Evolutionary conservation across 257 asterid species (phyloP).

Genomic region (Jacaranda copaia): DNA sequence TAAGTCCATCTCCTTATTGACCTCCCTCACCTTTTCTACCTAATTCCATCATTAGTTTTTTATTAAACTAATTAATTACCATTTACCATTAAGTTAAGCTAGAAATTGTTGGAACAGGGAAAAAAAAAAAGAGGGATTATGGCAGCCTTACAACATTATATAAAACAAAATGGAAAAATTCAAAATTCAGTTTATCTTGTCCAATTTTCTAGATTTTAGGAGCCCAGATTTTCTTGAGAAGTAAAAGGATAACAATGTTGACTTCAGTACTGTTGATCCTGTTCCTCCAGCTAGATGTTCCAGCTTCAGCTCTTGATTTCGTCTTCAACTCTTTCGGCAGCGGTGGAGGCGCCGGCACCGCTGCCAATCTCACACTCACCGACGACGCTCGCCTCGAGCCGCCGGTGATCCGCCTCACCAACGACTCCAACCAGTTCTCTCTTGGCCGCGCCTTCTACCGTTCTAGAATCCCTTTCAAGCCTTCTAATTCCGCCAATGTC

Average conservation of each 20-base stretch:
- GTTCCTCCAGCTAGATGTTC: slow-evolving; percentile 38
- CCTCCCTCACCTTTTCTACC: neutral
- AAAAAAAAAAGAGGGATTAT: too few species aligned
- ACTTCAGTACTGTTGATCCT: slow-evolving; percentile 32
- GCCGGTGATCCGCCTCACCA: slow-evolving; percentile 80
- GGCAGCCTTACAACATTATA: neutral
- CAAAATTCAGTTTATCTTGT: neutral
- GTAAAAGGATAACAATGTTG: slow-evolving; percentile 22
- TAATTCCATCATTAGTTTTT: neutral
- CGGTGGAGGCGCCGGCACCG: slow-evolving; percentile 35
- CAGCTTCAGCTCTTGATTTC: slow-evolving; percentile 60
- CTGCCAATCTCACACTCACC: slow-evolving; percentile 50
- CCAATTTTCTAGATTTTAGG: slow-evolving; percentile 25
- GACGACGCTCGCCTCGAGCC: slow-evolving; percentile 67
- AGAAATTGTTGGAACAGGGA: neutral
- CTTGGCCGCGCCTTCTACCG: slow-evolving; percentile 76
- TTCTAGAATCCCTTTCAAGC: slow-evolving; percentile 48
- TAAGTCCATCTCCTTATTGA: neutral
- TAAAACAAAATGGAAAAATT: slow-evolving; percentile 27
- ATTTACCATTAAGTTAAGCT: neutral
- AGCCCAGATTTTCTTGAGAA: neutral
- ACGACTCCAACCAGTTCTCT: slow-evolving; percentile 64
- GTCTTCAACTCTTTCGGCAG: slow-evolving; percentile 69
- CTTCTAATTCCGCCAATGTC: slow-evolving; percentile 43
- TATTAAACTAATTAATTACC: neutral